These are phyloP conservation scores for Yamadazyma akitaensis DNA, from an alignment of 805 yeast genomes.

Conservation along the genomic window DNA sequence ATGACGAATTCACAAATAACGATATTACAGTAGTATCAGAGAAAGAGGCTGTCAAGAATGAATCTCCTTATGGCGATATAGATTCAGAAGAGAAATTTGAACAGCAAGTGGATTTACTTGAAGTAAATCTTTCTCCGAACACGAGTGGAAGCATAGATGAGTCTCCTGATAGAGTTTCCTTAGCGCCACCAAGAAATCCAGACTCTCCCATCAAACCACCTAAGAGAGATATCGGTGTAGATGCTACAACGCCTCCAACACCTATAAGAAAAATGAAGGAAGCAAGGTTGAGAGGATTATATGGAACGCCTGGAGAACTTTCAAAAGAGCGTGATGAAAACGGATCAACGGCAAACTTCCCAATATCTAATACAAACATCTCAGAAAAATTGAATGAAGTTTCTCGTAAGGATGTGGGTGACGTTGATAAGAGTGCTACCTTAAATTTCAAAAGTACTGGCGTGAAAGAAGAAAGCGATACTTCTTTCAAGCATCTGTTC, in stretches of 20 bases:
- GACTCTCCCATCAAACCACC: slow-evolving; percentile 7
- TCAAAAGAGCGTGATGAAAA: not conserved
- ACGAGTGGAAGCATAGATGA: slow-evolving; percentile 11
- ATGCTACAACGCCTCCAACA: slow-evolving; percentile 20
- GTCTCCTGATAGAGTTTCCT: slow-evolving; percentile 17
- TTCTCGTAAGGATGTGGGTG: not conserved
- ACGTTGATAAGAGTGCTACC: not conserved
- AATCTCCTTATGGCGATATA: not conserved
- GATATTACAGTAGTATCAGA: slow-evolving; percentile 14
- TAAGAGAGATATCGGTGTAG: slow-evolving; percentile 14
- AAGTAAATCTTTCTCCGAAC: slow-evolving; percentile 16
- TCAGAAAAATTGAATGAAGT: not conserved
- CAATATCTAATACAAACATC: not conserved
- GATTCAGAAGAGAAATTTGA: slow-evolving; percentile 1
- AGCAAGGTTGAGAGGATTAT: slow-evolving; percentile 8
- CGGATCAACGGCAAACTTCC: not conserved
- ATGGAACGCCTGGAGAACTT: not conserved
- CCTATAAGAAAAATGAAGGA: slow-evolving; percentile 11
- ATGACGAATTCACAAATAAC: slow-evolving; percentile 26
- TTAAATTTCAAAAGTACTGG: not conserved
- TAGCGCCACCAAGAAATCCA: slow-evolving; percentile 15
- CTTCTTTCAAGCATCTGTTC: not conserved
- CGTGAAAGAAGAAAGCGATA: not conserved
- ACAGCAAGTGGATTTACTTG: not conserved
- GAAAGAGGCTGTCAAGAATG: not conserved